Evolutionary conservation across 2,329 filamentous ascomycete genomes (phyloP).

Genomic region (Malbranchea zuffiana): DNA sequence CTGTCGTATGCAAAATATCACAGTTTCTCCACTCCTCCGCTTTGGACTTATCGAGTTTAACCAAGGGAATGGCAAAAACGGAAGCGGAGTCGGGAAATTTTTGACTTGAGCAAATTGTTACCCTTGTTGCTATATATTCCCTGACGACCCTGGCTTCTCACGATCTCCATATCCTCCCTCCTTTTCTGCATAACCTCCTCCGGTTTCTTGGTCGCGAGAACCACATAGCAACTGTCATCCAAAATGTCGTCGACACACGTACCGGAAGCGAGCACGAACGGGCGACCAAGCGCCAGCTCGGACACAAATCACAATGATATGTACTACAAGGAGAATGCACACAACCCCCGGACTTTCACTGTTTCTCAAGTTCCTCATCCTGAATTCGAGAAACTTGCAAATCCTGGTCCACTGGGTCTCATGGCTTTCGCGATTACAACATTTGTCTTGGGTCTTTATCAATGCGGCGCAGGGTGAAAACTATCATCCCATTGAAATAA

Average conservation of each 20-base stretch:
- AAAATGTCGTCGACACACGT: slow-evolving; percentile 1
- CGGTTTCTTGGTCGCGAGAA: too few relatives aligned
- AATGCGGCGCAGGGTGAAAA: slow-evolving; percentile 42
- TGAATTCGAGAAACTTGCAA: slow-evolving; percentile 29
- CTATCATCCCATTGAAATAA: too few relatives aligned
- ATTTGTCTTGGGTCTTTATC: slow-evolving; percentile 45
- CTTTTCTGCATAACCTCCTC: too few relatives aligned
- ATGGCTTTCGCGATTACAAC: slow-evolving; percentile 56
- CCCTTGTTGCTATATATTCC: too few relatives aligned
- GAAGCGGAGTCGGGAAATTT: slow-evolving; percentile 3
- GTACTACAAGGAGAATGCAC: slow-evolving; percentile 1
- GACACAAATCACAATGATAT: not conserved
- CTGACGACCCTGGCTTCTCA: not conserved
- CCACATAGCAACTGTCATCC: too few relatives aligned
- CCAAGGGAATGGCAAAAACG: slow-evolving; percentile 1
- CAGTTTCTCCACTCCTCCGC: slow-evolving; percentile 2
- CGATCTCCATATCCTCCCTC: not conserved
- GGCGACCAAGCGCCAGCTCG: not conserved
- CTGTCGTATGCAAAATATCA: too few relatives aligned
- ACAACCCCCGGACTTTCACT: slow-evolving; percentile 3
- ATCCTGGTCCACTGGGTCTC: slow-evolving; percentile 50
- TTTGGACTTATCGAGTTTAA: not conserved
- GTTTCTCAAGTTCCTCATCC: slow-evolving; percentile 11
- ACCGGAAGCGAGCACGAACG: not conserved
- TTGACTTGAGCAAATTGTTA: too few relatives aligned